Conservation (phyloP, 192 early-diverging fungal species). For the Coemansia sp. region DNA sequence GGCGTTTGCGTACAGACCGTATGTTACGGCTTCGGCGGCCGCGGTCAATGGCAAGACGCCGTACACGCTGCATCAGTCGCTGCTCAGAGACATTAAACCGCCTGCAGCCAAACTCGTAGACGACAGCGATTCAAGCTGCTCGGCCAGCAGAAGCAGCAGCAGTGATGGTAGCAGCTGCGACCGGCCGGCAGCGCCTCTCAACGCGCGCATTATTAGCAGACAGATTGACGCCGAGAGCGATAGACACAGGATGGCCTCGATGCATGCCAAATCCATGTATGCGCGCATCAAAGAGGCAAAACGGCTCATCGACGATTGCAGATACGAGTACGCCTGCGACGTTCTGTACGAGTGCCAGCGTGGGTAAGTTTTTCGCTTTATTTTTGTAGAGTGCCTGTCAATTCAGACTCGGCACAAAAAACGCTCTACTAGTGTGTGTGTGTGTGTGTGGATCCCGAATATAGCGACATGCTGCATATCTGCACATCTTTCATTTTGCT, state of each 20-base stretch:
- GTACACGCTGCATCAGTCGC: conserved; percentile 1
- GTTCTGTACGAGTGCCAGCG: conserved; percentile 51
- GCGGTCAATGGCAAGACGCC: background rate
- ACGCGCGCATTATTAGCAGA: background rate
- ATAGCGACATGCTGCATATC: background rate
- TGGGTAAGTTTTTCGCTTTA: conserved; percentile 32
- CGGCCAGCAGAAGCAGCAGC: background rate
- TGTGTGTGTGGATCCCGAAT: background rate
- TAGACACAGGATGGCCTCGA: conserved; percentile 19
- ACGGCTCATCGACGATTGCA: conserved; percentile 32
- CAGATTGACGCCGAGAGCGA: conserved; percentile 7
- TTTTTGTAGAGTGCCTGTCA: background rate
- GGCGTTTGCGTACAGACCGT: conserved; percentile 52
- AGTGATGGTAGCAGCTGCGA: background rate
- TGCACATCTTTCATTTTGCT: background rate
- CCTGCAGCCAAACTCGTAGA: background rate
- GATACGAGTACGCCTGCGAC: conserved; percentile 49
- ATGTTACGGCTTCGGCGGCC: conserved; percentile 10
- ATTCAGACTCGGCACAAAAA: background rate
- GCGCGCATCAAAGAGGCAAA: conserved; percentile 31
- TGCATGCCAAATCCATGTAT: conserved; percentile 26
- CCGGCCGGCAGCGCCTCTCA: background rate
- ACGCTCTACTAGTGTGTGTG: background rate
- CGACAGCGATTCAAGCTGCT: background rate
- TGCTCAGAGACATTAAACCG: background rate